phyloP scores from a whole-genome alignment of 106 monocot species.

The Allium fistulosum region DNA sequence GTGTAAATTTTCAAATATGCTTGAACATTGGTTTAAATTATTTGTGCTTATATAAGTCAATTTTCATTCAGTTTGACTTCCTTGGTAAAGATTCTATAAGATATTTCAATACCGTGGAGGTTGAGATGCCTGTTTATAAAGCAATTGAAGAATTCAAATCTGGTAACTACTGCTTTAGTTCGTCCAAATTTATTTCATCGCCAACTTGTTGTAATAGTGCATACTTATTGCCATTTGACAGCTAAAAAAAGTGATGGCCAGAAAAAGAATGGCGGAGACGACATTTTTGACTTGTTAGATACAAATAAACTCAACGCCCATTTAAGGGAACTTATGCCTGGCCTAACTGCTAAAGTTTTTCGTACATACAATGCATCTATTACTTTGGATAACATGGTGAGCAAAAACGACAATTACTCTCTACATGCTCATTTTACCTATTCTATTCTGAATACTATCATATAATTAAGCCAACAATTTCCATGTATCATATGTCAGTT shows the following conservation, averaged over 20 bases:
- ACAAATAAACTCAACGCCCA: constrained; percentile 62
- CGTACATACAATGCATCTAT: constrained; percentile 70
- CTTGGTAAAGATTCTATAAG: constrained; percentile 98
- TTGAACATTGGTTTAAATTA: neutral
- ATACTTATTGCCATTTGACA: constrained; percentile 2
- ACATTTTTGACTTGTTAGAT: constrained; percentile 55
- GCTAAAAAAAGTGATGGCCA: constrained; percentile 32
- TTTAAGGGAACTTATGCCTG: constrained; percentile 64
- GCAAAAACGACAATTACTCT: constrained; percentile 7
- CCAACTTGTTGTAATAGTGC: neutral
- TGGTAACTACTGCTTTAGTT: constrained; percentile 15
- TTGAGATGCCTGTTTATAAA: constrained; percentile 73
- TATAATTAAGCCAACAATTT: neutral
- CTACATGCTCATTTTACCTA: too few species aligned
- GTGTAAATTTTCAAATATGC: neutral
- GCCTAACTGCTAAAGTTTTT: constrained; percentile 63
- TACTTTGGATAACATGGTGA: constrained; percentile 59
- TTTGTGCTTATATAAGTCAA: neutral
- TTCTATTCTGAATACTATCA: neutral
- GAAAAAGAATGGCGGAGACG: constrained; percentile 26
- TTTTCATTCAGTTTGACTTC: constrained; percentile 78
- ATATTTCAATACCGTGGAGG: constrained; percentile 90
- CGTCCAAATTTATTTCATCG: neutral
- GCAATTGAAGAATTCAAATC: constrained; percentile 76
- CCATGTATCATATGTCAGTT: constrained; percentile 34